Percentiles rank a stretch among this genome's conserved stretches.
phyloP scores from a whole-genome alignment of 2,329 filamentous ascomycete species.

The Onygenales sp. region DNA sequence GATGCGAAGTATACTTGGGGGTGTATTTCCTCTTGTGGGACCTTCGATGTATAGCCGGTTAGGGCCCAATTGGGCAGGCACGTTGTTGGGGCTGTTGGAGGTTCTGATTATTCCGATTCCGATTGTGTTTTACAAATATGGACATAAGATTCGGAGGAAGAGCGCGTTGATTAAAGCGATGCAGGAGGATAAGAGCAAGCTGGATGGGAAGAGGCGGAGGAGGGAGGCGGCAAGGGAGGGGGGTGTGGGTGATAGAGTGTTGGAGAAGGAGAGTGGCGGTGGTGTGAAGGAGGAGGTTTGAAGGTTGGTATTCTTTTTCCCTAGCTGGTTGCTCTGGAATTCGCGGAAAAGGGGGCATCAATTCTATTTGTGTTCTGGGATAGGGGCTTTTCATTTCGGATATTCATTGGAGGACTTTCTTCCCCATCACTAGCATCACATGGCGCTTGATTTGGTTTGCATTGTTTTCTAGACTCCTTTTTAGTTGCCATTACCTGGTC shows the following conservation, averaged over 20 bases:
- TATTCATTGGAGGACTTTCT: no score
- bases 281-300: constrained; percentile 1
- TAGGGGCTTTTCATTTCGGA: no score
- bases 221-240: constrained; percentile 7
- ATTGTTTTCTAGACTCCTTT: no score
- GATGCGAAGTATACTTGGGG: constrained; percentile 63
- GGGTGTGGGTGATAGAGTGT: constrained; percentile 1
- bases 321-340: background rate
- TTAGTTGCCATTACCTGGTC: no score
- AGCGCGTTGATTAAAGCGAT: constrained; percentile 48
- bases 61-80: constrained; percentile 70
- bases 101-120: constrained; percentile 69
- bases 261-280: background rate
- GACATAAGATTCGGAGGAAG: constrained; percentile 47
- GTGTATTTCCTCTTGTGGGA: constrained; percentile 66
- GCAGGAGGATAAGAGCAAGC: constrained; percentile 41
- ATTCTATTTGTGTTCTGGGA: no score
- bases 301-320: constrained; percentile 1
- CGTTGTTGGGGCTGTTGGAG: constrained; percentile 63
- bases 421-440: no score
- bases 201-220: constrained; percentile 33
- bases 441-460: no score
- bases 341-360: no score
- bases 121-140: constrained; percentile 62
- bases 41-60: constrained; percentile 60